Evolutionary conservation across 345 rosid genomes (phyloP), one percentile per base, ranked within the genome.

Genomic region (Balakata baccata): DNA sequence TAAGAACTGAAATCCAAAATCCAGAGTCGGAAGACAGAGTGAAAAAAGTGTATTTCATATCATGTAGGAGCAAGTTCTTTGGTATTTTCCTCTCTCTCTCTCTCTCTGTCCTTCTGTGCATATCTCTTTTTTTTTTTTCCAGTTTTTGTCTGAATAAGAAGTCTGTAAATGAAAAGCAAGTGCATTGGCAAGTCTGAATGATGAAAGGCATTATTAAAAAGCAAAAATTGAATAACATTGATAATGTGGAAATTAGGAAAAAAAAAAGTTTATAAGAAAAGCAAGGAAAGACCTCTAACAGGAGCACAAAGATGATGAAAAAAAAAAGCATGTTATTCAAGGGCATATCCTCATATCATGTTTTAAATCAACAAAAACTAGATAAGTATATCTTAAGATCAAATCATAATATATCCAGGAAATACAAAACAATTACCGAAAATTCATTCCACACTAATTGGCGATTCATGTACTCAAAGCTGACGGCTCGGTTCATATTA

Each of bases 401-500:
- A 61, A 72, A 51, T 22, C 29, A 11, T 1, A 50, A 43, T 22
- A 43, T 18, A 13, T 43, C 61, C 39, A 58, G 11, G 8, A 37
- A 64, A 43, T 61, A 80, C 66, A 78, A 73, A 75, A 64, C 66
- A 79, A 77, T 83, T 91, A 93, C 98, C 87, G 96, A 95, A 77
- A 95, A 95, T 81, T 95, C 98, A 81, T 95, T 95, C 99, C 98
- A 95, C 82, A 96, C 98, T 74, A 96, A 85, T 75, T 93, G 98
- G 54, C 95, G 92, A 81, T 96, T 91, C 99, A 93, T 91, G 86
- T 96, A 93, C 90, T 96, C 97, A 57, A 96, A 96, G 89, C 98
- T 96, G 76, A 96, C 97, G 29, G 97, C 92, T 75, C 97, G 87
- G 76, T 93, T 96, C 98, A 96, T 96, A 75, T 91, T 86, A 74